Evolutionary conservation across 2,329 filamentous ascomycete genomes (phyloP), one percentile per base, ranked within the genome.

Genomic region (Xylariaceae sp.): DNA sequence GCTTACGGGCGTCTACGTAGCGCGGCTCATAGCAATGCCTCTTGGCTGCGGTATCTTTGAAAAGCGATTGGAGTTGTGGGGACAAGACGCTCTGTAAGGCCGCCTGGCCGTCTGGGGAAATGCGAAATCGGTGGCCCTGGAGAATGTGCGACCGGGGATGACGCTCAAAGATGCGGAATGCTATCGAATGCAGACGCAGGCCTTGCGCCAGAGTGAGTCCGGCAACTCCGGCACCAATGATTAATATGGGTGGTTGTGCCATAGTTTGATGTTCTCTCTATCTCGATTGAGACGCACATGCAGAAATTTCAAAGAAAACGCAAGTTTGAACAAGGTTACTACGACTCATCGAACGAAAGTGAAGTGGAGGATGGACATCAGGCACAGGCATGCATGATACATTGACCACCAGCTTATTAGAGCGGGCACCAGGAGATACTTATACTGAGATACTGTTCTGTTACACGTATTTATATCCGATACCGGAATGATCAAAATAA

Each of bases 181-280:
- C 48, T 17, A 59, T 35, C 4, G 52, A 57, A n/a, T 36, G 52
- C 18, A 54, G 50, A 13, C 56, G 53, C 11, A 59, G 39, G 17
- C 55, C 56, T 41, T 58, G 56, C 3, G 55, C 56, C 14, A 71
- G 55, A 0, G 62, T 61, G 9, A 71, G 57, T 4, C 68, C 69
- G 9, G 63, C 59, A 12, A 71, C 55, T 5, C 69, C 69, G 11
- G 66, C 67, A 9, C 68, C 68, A 31, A 59, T 50, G 16, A 59
- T 59, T 9, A 71, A 50, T 27, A 71, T 62, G 15, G 52, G 57
- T 16, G 24, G 31, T 26, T 46, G 37, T 34, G 40, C 11, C 43
- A 48, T 51, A 19, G 31, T 15, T 42, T 23, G 15, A 33, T 23
- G 9, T n/a, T n/a, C n/a, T n/a, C n/a, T n/a, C n/a, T n/a, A n/a